These are phyloP conservation scores for Pyrenopolyporus hunteri DNA, from an alignment of 495 filamentous ascomycete species.

Conservation along the genomic window DNA sequence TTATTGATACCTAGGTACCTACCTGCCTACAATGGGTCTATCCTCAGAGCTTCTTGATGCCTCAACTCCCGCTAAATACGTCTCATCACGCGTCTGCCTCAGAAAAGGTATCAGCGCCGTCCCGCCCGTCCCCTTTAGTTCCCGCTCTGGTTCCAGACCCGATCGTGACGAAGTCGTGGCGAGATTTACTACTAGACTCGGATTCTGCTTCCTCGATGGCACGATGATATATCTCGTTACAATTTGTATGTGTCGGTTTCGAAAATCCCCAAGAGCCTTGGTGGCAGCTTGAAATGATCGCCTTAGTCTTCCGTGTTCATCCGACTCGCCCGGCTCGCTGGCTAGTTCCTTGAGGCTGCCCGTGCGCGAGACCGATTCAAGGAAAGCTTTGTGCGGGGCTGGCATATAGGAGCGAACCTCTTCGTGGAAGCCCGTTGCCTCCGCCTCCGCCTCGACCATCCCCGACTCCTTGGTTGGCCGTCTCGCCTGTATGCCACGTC, in stretches of 20 bases:
- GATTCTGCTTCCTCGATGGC: conserved; percentile 50
- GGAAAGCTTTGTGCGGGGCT: conserved; percentile 77
- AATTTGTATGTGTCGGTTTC: conserved; percentile 90
- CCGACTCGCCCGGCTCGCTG: conserved; percentile 50
- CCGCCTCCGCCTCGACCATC: conserved; percentile 78
- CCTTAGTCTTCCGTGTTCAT: conserved; percentile 62
- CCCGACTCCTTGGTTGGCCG: conserved; percentile 71
- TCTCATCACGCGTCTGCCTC: conserved; percentile 94
- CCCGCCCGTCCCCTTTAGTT: conserved; percentile 84
- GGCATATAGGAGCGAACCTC: conserved; percentile 97
- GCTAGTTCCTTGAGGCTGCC: conserved; percentile 77
- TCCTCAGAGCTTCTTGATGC: neutral
- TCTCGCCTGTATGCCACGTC: conserved; percentile 77
- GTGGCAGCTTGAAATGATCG: conserved; percentile 82
- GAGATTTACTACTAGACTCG: conserved; percentile 60
- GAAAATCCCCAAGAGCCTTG: conserved; percentile 77
- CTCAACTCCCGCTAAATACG: conserved; percentile 72
- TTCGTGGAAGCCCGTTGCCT: conserved; percentile 86
- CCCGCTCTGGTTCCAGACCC: conserved; percentile 47
- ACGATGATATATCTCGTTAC: conserved; percentile 93
- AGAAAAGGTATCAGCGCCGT: conserved; percentile 92
- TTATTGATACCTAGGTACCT: neutral
- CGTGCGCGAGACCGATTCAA: conserved; percentile 73
- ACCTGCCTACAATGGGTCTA: too few species aligned
- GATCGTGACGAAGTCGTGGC: conserved; percentile 58